These are phyloP conservation scores for Trametes polyzona DNA, from an alignment of 1,284 basidiomycete genomes.

Conservation along the genomic window DNA sequence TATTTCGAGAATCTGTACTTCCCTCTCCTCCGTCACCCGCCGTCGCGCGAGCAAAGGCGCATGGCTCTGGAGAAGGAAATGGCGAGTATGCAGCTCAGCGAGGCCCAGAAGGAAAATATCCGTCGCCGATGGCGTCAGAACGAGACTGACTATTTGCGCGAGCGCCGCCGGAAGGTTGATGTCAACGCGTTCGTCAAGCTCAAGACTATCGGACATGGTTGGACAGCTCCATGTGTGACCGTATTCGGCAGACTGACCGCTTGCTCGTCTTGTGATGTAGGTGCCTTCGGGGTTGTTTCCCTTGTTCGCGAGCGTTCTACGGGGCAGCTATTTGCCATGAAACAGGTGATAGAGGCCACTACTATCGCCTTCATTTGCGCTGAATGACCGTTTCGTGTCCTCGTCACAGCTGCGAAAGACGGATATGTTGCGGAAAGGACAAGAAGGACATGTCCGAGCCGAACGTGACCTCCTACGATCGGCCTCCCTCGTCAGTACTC, in stretches of 20 bases:
- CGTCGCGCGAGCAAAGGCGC: constrained; percentile 83
- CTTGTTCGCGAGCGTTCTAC: constrained; percentile 84
- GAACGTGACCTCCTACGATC: constrained; percentile 89
- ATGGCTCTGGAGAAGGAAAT: constrained; percentile 89
- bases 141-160: constrained; percentile 89
- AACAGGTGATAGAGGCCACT: constrained; percentile 65
- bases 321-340: constrained; percentile 92
- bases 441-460: constrained; percentile 94
- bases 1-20: constrained; percentile 98
- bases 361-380: neutral
- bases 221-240: constrained; percentile 29
- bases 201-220: constrained; percentile 95
- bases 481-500: constrained; percentile 71
- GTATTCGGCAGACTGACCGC: constrained; percentile 14
- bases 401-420: constrained; percentile 80
- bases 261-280: constrained; percentile 40
- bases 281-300: constrained; percentile 95
- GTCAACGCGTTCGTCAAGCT: constrained; percentile 87
- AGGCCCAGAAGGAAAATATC: constrained; percentile 72
- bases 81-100: constrained; percentile 70
- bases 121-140: constrained; percentile 83
- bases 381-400: constrained; percentile 12
- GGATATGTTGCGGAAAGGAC: constrained; percentile 97
- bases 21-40: constrained; percentile 82
- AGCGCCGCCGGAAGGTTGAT: constrained; percentile 81